These are phyloP conservation scores for Nemania sp. DNA, from an alignment of 2,329 filamentous ascomycete genomes.

Conservation along the genomic window DNA sequence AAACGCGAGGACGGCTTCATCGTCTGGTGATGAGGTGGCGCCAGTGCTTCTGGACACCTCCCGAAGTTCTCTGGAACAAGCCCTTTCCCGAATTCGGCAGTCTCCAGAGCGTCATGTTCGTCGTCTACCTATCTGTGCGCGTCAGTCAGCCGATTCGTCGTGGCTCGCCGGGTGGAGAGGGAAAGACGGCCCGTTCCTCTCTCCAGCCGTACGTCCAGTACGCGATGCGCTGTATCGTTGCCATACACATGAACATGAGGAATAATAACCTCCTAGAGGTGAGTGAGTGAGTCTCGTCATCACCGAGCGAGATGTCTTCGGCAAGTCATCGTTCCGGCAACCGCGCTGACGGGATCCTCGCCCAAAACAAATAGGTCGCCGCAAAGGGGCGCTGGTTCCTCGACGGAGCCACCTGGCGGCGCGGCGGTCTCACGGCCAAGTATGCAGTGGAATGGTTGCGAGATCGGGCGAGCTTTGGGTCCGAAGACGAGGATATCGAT, in stretches of 20 bases:
- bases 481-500: constrained; percentile 18
- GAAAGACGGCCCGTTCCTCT: neutral
- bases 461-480: constrained; percentile 3
- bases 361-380: constrained; percentile 10
- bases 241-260: constrained; percentile 15
- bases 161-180: too few species aligned
- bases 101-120: constrained; percentile 17
- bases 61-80: constrained; percentile 13
- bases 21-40: constrained; percentile 17
- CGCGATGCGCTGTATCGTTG: constrained; percentile 17
- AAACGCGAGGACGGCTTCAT: constrained; percentile 19
- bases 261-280: constrained; percentile 17
- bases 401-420: constrained; percentile 14
- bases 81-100: constrained; percentile 14
- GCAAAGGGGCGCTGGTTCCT: constrained; percentile 21
- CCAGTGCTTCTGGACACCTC: constrained; percentile 22
- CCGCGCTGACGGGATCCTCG: neutral
- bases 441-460: constrained; percentile 15
- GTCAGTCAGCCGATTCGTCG: constrained; percentile 10
- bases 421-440: constrained; percentile 14
- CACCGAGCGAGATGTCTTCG: too few species aligned
- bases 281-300: neutral
- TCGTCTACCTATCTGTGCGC: constrained; percentile 15
- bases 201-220: constrained; percentile 2
- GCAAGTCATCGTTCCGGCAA: too few species aligned